Evolutionary conservation across 2,329 filamentous ascomycete species (phyloP), one percentile per base, ranked within the genome.

Genomic region (Macrophomina phaseolina): DNA sequence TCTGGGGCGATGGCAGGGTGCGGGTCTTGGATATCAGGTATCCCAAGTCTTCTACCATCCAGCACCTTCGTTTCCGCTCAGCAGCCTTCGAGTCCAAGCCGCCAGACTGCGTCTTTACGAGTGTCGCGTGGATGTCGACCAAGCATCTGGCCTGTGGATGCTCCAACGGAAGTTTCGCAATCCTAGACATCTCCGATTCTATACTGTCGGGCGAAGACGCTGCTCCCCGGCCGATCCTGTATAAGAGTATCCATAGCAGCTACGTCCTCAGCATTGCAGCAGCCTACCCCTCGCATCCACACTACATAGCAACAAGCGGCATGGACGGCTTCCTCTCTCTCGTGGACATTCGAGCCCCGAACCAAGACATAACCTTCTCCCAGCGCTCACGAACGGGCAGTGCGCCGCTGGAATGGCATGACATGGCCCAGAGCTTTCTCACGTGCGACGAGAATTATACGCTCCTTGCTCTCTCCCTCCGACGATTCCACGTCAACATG

Each of bases 1-100:
- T 89, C 1, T 89, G 84, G 79, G 81, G 80, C n/a, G 88, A 90
- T 72, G 87, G 87, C 5, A 79, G 75, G 55, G 75, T 87, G 4
- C 79, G 86, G 66, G 80, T 89, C 4, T 72, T 89, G 40, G 82
- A 87, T 70, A 72, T 89, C n/a, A 40, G 38, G 28, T 70, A 63
- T 53, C 71, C 65, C 36, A 70, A 66, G 38, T 48, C 34, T 65
- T 49, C 66, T 32, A 23, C 32, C n/a, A 51, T 42, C 28, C 68
- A 60, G 6, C 79, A 79, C 67, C 75, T 83, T n/a, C 78, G 81
- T 67, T 74, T 86, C 36, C 73, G 78, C 3, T 75, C 75, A 16
- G 81, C 83, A 7, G 82, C 83, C 3, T 86, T 88, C 70, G 81
- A 84, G 66, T 77, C 81, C 5, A 79, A 76, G 23, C 81, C 85